A percentile compares a stretch with the other conserved stretches of the same genome.
Evolutionary conservation across 805 yeast species (phyloP).

Genomic region (Scheffersomyces stipitis): DNA sequence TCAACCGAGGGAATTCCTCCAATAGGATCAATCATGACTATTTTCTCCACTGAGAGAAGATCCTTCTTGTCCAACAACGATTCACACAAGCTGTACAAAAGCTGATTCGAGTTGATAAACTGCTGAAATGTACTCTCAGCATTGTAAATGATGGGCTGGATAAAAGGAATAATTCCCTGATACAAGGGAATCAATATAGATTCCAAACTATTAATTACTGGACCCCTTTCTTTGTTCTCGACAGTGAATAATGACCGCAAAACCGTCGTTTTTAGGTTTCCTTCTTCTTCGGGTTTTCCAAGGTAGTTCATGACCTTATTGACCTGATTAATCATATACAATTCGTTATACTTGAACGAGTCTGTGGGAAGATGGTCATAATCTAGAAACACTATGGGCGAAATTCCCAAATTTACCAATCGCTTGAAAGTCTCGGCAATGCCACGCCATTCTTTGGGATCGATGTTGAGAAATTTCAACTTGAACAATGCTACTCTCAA

Average conservation of each 20-base stretch:
- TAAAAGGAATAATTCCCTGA: constrained; percentile 58
- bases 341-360: constrained; percentile 31
- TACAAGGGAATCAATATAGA: constrained; percentile 40
- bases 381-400: constrained; percentile 59
- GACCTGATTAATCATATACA: constrained; percentile 31
- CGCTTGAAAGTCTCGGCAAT: constrained; percentile 58
- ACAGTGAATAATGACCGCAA: constrained; percentile 26
- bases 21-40: constrained; percentile 70
- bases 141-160: constrained; percentile 50
- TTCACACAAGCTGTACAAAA: constrained; percentile 25
- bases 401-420: constrained; percentile 63
- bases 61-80: constrained; percentile 25
- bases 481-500: constrained; percentile 58
- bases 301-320: constrained; percentile 26
- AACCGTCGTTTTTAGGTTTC: constrained; percentile 22
- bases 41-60: constrained; percentile 68
- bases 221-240: constrained; percentile 5
- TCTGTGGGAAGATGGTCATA: constrained; percentile 18
- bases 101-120: constrained; percentile 19
- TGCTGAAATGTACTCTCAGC: constrained; percentile 19
- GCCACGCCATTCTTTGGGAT: constrained; percentile 36
- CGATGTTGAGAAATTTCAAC: constrained; percentile 40
- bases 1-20: constrained; percentile 94
- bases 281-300: constrained; percentile 20
- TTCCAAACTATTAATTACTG: constrained; percentile 22